These are phyloP conservation scores for Cyberlindnera misumaiensis DNA, from an alignment of 805 yeast genomes.

Conservation along the genomic window DNA sequence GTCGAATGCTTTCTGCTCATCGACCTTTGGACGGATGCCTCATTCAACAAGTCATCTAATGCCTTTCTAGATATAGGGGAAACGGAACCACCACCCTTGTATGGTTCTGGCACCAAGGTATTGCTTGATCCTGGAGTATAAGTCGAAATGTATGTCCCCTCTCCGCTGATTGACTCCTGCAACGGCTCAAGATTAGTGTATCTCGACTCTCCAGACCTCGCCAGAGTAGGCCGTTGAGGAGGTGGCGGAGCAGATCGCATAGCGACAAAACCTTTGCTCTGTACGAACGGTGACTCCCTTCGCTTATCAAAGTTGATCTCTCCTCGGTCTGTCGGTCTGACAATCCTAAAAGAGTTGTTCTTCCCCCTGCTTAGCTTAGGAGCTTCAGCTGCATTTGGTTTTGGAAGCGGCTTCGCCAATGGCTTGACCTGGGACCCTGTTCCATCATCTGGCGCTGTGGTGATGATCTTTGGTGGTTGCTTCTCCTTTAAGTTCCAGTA, in stretches of 20 bases:
- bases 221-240: constrained; percentile 28
- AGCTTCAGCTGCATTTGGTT: background rate
- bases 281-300: constrained; percentile 64
- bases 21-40: constrained; percentile 14
- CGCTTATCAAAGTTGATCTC: constrained; percentile 81
- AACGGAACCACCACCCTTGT: constrained; percentile 20
- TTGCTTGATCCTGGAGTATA: constrained; percentile 38
- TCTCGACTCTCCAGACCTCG: constrained; percentile 5
- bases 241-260: constrained; percentile 69
- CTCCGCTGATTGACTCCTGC: constrained; percentile 18
- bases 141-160: constrained; percentile 26
- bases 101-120: constrained; percentile 37
- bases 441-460: background rate
- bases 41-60: constrained; percentile 4
- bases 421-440: background rate
- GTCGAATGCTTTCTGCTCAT: constrained; percentile 9
- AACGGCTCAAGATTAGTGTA: constrained; percentile 15
- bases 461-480: constrained; percentile 1
- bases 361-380: constrained; percentile 2
- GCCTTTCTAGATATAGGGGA: constrained; percentile 20
- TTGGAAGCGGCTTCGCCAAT: background rate
- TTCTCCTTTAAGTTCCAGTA: constrained; percentile 47
- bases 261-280: constrained; percentile 53
- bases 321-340: constrained; percentile 52
- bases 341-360: constrained; percentile 53